Base-by-base conservation (phyloP, 192 early-diverging fungal genomes). In the Funneliformis mosseae region DNA sequence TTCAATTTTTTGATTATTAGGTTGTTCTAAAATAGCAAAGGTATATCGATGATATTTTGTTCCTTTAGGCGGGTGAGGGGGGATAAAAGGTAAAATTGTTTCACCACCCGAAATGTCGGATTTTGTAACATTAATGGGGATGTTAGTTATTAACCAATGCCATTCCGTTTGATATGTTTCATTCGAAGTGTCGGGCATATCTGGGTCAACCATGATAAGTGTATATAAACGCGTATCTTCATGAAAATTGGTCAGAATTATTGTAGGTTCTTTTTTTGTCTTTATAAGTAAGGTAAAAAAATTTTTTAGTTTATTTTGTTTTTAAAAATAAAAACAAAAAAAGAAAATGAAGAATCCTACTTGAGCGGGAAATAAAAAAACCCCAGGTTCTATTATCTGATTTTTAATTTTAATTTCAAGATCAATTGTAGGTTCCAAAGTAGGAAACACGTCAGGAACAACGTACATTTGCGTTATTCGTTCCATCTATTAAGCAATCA, bases 21-120 rank as follows among this genome's bases (percentile, higher is more conserved):
- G 78, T 81, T 95, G 93, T 86, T 93, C 90, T 69, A 91, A 88
- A 21, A 87, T 83, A 55, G 91, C 83, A 14, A 93, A 63, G 21
- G 90, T 92, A 77, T 95, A 95, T 63, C 94, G 90, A 74, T 95
- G 94, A 75, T 86, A 88, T 74, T 90, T 90, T 43, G 93, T 92
- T 39, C 94, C 94, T 72, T 90, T 90, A 42, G 92, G 91, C 23
- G 94, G 94, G 79, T 95, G 94, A 75, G 94, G 94, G 62, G 94
- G 91, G 11, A 92, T 73, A 79, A 94, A 95, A 1, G 87, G 80
- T 43, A 94, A 79, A 21, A 87, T 77, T 43, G 75, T 81, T 25
- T 89, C 84, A 16, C 85, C 84, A n/a, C 76, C 84, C 3, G 84
- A 84, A 0, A 88, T 87, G 42, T 70, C 77, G 27, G 81, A 70